Conservation (phyloP, 2,329 filamentous ascomycete genomes). For the Lasiodiplodia theobromae region DNA sequence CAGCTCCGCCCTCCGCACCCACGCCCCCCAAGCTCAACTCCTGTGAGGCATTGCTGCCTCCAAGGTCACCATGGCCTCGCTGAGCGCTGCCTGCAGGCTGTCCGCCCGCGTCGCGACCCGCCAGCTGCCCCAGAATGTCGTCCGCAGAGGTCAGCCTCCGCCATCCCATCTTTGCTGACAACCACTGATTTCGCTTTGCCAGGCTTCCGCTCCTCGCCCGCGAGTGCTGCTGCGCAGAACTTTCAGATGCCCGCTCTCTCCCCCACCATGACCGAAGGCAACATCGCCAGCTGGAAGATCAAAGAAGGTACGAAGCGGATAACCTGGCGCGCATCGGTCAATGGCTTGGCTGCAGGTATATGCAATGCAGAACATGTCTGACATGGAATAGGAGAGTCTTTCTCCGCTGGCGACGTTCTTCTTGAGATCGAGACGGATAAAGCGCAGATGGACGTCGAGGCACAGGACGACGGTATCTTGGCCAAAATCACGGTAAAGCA, state of each 20-base stretch:
- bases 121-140: constrained; percentile 61
- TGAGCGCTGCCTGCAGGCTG: constrained; percentile 69
- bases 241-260: constrained; percentile 92
- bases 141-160: constrained; percentile 63
- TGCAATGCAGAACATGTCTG: constrained; percentile 31
- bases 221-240: constrained; percentile 77
- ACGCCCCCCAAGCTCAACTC: constrained; percentile 1
- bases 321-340: constrained; percentile 5
- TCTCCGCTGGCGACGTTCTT: constrained; percentile 82
- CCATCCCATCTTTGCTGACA: constrained; percentile 24
- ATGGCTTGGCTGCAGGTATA: not conserved
- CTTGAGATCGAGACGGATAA: constrained; percentile 95
- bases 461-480: constrained; percentile 85
- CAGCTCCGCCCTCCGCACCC: constrained; percentile 12
- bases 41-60: constrained; percentile 29
- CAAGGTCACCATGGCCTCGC: constrained; percentile 65
- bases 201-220: constrained; percentile 71
- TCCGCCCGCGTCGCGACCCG: constrained; percentile 66
- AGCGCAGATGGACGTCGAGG: constrained; percentile 93
- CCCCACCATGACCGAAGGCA: constrained; percentile 93
- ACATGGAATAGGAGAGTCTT: constrained; percentile 67
- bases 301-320: constrained; percentile 70
- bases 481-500: constrained; percentile 74
- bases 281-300: constrained; percentile 83
- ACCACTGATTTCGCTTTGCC: constrained; percentile 11